Conservation (phyloP, 148 eudicot genomes). For the Cornus florida region DNA sequence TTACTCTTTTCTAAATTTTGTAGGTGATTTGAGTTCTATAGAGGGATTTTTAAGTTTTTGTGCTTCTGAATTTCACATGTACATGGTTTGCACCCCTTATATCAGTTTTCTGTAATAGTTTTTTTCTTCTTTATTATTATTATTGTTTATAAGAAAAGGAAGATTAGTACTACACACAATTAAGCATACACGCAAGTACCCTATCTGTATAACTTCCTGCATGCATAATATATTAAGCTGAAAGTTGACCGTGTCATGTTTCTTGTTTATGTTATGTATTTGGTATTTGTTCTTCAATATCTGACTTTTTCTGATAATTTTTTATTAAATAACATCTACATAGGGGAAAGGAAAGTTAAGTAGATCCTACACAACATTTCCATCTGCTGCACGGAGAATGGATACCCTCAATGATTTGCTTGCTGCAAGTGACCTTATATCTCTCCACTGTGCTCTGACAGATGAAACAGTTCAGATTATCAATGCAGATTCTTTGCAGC, state of each 20-base stretch:
- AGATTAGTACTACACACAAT: too few species aligned
- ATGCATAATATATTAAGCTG: not conserved
- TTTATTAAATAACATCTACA: conserved; percentile 2
- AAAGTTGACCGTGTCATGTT: not conserved
- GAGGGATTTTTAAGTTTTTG: too few species aligned
- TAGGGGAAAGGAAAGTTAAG: conserved; percentile 63
- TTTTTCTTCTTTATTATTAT: too few species aligned
- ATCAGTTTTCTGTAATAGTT: too few species aligned
- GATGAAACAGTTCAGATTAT: conserved; percentile 90
- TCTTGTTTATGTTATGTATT: not conserved
- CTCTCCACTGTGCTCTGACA: conserved; percentile 90
- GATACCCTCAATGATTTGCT: conserved; percentile 96
- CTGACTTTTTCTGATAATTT: not conserved
- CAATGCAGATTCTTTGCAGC: conserved; percentile 86
- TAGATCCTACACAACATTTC: conserved; percentile 57
- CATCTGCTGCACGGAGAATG: conserved; percentile 97
- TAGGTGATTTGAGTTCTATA: too few species aligned
- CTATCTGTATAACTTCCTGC: not conserved
- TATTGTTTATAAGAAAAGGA: too few species aligned
- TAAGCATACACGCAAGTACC: too few species aligned
- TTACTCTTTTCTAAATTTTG: too few species aligned
- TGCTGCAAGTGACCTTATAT: conserved; percentile 96
- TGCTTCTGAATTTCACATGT: too few species aligned
- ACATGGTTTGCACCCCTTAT: too few species aligned
- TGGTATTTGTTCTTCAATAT: too few species aligned